These are phyloP conservation scores for Suhomyces guaymorum DNA, from an alignment of 1,139 yeast genomes.

Conservation along the genomic window DNA sequence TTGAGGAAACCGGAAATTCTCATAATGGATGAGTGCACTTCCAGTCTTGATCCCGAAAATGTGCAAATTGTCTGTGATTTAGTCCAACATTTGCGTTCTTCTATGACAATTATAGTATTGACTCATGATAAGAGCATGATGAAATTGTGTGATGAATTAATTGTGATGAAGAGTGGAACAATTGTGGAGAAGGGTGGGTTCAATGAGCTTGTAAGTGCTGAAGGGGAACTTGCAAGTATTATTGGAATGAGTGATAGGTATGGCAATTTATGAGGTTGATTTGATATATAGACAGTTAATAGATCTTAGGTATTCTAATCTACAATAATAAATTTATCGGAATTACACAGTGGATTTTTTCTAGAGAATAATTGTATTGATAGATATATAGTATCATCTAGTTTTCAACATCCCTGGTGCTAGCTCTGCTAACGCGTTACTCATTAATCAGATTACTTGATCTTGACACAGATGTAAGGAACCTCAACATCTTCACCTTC, in stretches of 20 bases:
- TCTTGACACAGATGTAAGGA: conserved; percentile 72
- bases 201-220: background rate
- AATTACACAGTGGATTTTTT: too few relatives aligned
- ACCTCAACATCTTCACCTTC: conserved; percentile 95
- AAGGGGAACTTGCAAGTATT: background rate
- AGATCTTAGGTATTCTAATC: too few relatives aligned
- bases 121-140: conserved; percentile 65
- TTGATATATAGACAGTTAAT: background rate
- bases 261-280: background rate
- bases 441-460: too few relatives aligned
- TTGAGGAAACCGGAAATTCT: conserved; percentile 61
- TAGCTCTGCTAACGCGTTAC: background rate
- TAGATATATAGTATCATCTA: too few relatives aligned
- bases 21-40: conserved; percentile 78
- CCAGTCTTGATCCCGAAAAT: conserved; percentile 69
- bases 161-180: conserved; percentile 47
- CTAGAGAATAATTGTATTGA: too few relatives aligned
- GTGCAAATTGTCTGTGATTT: conserved; percentile 41
- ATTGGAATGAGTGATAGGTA: background rate
- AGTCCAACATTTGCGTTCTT: conserved; percentile 34
- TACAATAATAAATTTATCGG: too few relatives aligned
- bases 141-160: conserved; percentile 44
- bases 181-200: conserved; percentile 25
- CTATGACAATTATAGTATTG: conserved; percentile 49
- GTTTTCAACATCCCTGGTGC: too few relatives aligned